Percentiles rank a stretch among this genome's conserved stretches.
Evolutionary conservation across 2,329 filamentous ascomycete species (phyloP).

Genomic region (Monilinia polystroma): DNA sequence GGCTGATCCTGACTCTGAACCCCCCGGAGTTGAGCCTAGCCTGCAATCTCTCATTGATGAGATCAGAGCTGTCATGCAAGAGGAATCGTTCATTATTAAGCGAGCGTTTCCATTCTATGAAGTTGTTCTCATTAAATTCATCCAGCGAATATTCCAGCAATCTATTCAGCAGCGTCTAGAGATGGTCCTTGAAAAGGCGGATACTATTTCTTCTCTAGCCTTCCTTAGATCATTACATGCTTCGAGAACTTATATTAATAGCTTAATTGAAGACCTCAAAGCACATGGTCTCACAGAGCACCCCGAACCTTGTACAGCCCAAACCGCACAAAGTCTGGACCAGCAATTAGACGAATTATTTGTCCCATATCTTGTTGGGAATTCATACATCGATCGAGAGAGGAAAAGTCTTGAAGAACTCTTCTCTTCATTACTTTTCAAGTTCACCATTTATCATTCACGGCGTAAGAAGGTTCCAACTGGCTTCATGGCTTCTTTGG

Average conservation of each 20-base stretch:
- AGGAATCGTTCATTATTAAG: constrained; percentile 96
- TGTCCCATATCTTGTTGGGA: constrained; percentile 66
- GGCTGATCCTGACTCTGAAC: constrained; percentile 90
- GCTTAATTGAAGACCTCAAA: constrained; percentile 89
- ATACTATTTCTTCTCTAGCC: constrained; percentile 84
- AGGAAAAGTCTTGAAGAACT: constrained; percentile 71
- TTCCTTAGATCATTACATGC: constrained; percentile 90
- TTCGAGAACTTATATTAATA: constrained; percentile 82
- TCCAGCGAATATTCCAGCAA: constrained; percentile 96
- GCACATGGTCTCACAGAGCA: constrained; percentile 92
- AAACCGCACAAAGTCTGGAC: constrained; percentile 74
- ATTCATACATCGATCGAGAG: constrained; percentile 69
- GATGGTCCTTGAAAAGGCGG: constrained; percentile 92
- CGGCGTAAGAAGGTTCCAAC: constrained; percentile 83
- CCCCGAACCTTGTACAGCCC: constrained; percentile 83
- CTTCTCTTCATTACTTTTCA: constrained; percentile 90
- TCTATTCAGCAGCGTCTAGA: constrained; percentile 95
- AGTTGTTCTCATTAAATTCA: constrained; percentile 86
- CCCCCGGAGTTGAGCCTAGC: constrained; percentile 86
- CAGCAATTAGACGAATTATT: constrained; percentile 77
- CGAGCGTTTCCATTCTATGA: constrained; percentile 95
- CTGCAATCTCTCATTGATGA: constrained; percentile 91
- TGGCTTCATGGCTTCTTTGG: constrained; percentile 88
- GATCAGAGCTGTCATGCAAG: constrained; percentile 91
- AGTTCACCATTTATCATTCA: constrained; percentile 93